Evolutionary conservation across 306 rosid species (phyloP).

Genomic region (Trichosanthes cucumerina): DNA sequence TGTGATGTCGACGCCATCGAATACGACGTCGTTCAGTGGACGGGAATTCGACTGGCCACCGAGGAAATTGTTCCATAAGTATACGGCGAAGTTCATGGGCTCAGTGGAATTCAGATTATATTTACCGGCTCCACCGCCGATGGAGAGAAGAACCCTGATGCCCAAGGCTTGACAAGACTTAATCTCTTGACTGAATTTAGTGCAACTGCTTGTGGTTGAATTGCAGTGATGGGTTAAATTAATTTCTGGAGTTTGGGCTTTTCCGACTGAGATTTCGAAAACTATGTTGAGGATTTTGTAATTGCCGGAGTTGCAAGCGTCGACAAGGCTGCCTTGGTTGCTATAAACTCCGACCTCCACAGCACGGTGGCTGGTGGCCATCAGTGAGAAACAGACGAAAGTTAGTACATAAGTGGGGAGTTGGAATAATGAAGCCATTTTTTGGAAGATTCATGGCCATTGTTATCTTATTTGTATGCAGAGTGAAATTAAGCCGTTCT

Average conservation of each 20-base stretch:
- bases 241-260: background rate
- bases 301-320: conserved; percentile 10
- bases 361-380: background rate
- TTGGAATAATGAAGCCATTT: background rate
- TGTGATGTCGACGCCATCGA: conserved; percentile 15
- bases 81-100: conserved; percentile 5
- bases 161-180: conserved; percentile 15
- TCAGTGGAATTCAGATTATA: conserved; percentile 9
- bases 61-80: conserved; percentile 15
- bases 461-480: background rate
- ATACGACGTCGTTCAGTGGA: background rate
- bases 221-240: background rate
- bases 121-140: conserved; percentile 8
- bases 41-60: conserved; percentile 12
- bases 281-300: conserved; percentile 13
- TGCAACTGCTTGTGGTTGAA: background rate
- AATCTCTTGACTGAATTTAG: background rate
- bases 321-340: background rate
- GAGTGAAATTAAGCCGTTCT: background rate
- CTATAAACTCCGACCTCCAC: conserved; percentile 2
- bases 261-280: conserved; percentile 1
- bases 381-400: background rate
- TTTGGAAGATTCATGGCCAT: background rate
- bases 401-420: background rate
- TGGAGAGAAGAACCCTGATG: conserved; percentile 1